Base-by-base conservation (phyloP, 192 early-diverging fungal species). In the Cladochytrium replicatum region DNA sequence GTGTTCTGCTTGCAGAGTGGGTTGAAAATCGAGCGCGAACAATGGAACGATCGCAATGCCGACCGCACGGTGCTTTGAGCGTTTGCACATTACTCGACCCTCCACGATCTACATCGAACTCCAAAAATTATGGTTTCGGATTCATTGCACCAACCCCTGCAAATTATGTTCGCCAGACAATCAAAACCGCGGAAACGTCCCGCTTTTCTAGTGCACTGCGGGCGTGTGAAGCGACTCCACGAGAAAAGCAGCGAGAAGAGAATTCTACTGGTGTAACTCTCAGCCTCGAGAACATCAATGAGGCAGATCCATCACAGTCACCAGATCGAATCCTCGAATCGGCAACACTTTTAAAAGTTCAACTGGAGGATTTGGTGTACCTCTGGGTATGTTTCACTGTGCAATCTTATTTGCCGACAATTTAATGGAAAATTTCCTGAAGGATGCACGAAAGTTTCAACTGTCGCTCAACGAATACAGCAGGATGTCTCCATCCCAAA, bases 331-430 rank as follows among this genome's bases (percentile, higher is more conserved):
- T 3, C 55, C 54, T 39, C 50, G 67, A 22, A 49, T 52, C 41
- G 69, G 21, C 56, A 31, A 49, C 28, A 22, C 43, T 29, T 8
- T 54, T 74, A 26, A 71, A 63, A 27, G 40, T 47, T 32, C 79
- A 84, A 50, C 60, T 85, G 13, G 60, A 62, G 6, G 81, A 85
- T 31, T 55, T 85, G 2, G 68, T 58, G 0, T 50, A 67, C 40
- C 52, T 85, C 6, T 76, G 74, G 54, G 63, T 60, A 30, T 28
- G 29, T 55, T 48, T 43, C 47, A 6, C 47, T 37, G 11, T n/a
- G n/a, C 1, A n/a, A 28, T 1, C 9, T 15, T n/a, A 7, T 46
- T 34, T 2, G 2, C 7, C 29, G 13, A 51, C 28, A 6, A n/a
- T 11, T 11, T 5, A 11, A 50, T 47, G 19, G 9, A 9, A 5